Evolutionary conservation across 1,139 yeast species (phyloP).

Genomic region (Protomyces pachydermus): DNA sequence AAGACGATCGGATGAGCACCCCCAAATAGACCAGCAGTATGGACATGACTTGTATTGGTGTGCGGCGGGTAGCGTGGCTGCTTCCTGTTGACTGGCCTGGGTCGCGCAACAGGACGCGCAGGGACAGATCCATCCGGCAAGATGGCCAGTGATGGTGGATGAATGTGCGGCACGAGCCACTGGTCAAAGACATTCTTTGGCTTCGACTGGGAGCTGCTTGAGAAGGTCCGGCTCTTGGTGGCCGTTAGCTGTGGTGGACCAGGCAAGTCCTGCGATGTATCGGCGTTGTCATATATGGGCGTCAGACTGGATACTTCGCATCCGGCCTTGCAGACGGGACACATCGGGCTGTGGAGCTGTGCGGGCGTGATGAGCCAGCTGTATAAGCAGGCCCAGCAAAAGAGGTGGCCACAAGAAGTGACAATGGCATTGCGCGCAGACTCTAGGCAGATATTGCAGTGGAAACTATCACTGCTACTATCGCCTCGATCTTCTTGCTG

Average conservation of each 20-base stretch:
- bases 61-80: not conserved
- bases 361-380: slow-evolving; percentile 18
- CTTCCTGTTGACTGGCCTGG: not conserved
- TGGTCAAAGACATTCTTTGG: slow-evolving; percentile 25
- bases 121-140: slow-evolving; percentile 9
- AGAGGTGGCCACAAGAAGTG: slow-evolving; percentile 24
- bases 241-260: not conserved
- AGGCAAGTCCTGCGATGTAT: not conserved
- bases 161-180: slow-evolving; percentile 23
- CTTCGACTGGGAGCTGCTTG: slow-evolving; percentile 8
- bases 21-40: slow-evolving; percentile 4
- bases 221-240: slow-evolving; percentile 8
- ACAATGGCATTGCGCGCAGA: slow-evolving; percentile 23
- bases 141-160: slow-evolving; percentile 16
- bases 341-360: slow-evolving; percentile 13
- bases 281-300: slow-evolving; percentile 26
- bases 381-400: slow-evolving; percentile 26
- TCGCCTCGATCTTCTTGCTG: not conserved
- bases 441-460: slow-evolving; percentile 23
- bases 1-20: slow-evolving; percentile 19
- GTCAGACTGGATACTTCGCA: slow-evolving; percentile 24
- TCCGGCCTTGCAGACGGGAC: slow-evolving; percentile 27
- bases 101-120: slow-evolving; percentile 16
- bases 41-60: not conserved
- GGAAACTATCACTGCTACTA: slow-evolving; percentile 3